Evolutionary conservation across 2,329 filamentous ascomycete species (phyloP), one percentile per base, ranked within the genome.

Genomic region (Penicillium griseofulvum): DNA sequence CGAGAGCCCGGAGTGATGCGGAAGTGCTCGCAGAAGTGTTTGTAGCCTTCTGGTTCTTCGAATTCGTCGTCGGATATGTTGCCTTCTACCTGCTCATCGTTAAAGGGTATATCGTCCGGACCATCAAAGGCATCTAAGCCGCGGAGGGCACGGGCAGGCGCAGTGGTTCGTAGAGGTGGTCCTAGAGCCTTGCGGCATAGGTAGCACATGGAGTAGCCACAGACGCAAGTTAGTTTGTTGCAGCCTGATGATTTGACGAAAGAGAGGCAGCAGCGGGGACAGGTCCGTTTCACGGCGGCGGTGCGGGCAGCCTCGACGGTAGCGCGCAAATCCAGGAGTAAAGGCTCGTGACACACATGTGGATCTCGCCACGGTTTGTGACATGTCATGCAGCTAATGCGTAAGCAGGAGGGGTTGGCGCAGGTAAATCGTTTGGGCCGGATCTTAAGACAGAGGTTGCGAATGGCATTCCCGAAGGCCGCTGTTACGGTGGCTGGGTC

Each of bases 151-250:
- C 49, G 52, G 28, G 37, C 39, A 17, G 26, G 47, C 48, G 24
- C 36, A 7, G 54, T 34, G n/a, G 37, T 26, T 39, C 58, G 63
- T 9, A 67, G 28, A 1, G 64, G 67, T 39, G 70, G 61, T 1
- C 70, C 71, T 1, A 78, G 66, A 19, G 90, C 87, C 63, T 87
- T 87, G 38, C 94, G 89, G 73, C 94, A 99, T 44, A 97, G 85
- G 69, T 99, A 99, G 72, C 94, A 99, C 93, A 97, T 97, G 65
- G 89, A 88, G 76, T 97, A 97, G 9, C 94, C 94, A 74, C 94
- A 99, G 16, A 91, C 87, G 70, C 94, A 97, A 6, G 91, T 93
- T 38, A 99, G 82, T 76, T 97, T 97, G 79, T 99, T 99, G 82
- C 94, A 99, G 66, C 94, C 94, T 26, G 87, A 87, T 7, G 86